These are phyloP conservation scores for Achaetomiella virescens DNA, from an alignment of 495 filamentous ascomycete species.

Conservation along the genomic window DNA sequence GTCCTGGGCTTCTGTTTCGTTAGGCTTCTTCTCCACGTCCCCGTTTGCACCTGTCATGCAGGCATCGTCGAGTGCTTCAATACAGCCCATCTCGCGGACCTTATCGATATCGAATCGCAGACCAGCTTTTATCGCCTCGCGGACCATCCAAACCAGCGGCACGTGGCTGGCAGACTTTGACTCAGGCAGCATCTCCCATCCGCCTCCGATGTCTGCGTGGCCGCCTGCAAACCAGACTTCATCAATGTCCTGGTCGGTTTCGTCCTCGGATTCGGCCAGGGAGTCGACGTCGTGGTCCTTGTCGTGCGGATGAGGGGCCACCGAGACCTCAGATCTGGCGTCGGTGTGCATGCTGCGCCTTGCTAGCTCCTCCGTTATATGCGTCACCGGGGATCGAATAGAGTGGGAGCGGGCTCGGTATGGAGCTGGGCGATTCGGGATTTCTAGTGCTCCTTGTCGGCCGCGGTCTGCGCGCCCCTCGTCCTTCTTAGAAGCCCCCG, in stretches of 20 bases:
- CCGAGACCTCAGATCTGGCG: slow-evolving; percentile 20
- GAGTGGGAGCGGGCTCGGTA: slow-evolving; percentile 47
- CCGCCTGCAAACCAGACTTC: slow-evolving; percentile 81
- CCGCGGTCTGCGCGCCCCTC: slow-evolving; percentile 13
- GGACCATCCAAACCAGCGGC: slow-evolving; percentile 78
- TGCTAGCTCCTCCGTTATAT: slow-evolving; percentile 5
- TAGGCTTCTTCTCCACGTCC: background rate
- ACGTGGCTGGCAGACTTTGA: slow-evolving; percentile 63
- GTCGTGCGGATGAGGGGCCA: slow-evolving; percentile 21
- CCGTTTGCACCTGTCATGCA: background rate
- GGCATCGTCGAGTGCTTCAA: slow-evolving; percentile 29
- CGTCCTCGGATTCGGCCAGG: slow-evolving; percentile 47
- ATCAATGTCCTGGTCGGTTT: slow-evolving; percentile 64
- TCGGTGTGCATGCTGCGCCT: slow-evolving; percentile 15
- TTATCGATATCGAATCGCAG: slow-evolving; percentile 64
- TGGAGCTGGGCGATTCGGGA: slow-evolving; percentile 22
- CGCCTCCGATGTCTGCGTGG: slow-evolving; percentile 79
- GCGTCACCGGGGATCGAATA: slow-evolving; percentile 9
- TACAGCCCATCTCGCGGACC: slow-evolving; percentile 56
- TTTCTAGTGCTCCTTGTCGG: slow-evolving; percentile 11
- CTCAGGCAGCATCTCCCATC: slow-evolving; percentile 59
- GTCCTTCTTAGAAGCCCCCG: background rate
- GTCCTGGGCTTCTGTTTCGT: background rate
- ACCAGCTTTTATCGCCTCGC: slow-evolving; percentile 69
- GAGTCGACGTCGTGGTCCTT: slow-evolving; percentile 34